Conservation (phyloP, 1,284 basidiomycete genomes). For the Schizophyllum commune region DNA sequence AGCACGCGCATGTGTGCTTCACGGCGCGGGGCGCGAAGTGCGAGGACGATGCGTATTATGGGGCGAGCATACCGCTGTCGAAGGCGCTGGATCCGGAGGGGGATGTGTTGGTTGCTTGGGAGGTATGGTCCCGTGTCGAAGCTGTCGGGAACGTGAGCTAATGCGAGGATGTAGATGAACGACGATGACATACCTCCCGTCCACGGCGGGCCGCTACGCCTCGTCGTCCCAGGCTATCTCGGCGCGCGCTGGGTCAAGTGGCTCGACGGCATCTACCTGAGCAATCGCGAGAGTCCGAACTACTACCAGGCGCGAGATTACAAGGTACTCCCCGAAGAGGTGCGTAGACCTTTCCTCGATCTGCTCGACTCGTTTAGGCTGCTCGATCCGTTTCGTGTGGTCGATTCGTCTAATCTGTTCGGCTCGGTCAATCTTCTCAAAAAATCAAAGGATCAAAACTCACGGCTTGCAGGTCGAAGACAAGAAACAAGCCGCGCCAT, state of each 20-base stretch:
- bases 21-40: conserved; percentile 54
- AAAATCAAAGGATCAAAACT: no score
- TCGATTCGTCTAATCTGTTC: no score
- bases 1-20: conserved; percentile 47
- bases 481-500: conserved; percentile 30
- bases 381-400: no score
- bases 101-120: conserved; percentile 56
- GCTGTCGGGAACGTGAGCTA: no score
- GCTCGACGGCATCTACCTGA: conserved; percentile 54
- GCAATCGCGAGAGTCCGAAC: conserved; percentile 48
- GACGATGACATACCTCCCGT: conserved; percentile 48
- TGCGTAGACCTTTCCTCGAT: conserved; percentile 20
- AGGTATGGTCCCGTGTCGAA: no score
- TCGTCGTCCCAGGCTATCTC: conserved; percentile 62
- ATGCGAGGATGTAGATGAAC: conserved; percentile 46
- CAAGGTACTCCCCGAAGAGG: conserved; percentile 53
- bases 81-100: conserved; percentile 38
- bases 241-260: conserved; percentile 78
- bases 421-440: no score
- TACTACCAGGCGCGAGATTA: conserved; percentile 66
- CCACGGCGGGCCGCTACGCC: conserved; percentile 64
- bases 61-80: conserved; percentile 48
- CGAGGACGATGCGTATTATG: conserved; percentile 55
- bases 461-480: conserved; percentile 44
- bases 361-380: no score